Conservation (phyloP, 352 stramenopile species). For the Pythium folliculosum region DNA sequence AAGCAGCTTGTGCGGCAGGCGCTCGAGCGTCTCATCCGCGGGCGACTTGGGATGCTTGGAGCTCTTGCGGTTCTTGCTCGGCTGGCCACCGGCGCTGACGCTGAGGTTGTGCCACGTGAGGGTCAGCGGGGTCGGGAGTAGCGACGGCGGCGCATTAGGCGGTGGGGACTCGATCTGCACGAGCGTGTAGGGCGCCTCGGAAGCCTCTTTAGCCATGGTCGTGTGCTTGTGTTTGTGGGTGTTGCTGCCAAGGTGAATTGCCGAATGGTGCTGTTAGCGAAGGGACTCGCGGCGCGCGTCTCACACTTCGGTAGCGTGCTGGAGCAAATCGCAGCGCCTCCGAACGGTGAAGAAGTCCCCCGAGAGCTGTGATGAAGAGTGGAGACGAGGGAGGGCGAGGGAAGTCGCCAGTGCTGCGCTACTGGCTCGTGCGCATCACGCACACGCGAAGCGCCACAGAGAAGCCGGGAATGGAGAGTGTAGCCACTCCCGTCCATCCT, state of each 20-base stretch:
- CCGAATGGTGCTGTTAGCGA: background rate
- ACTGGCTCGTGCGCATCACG: no score
- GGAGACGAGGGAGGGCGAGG: no score
- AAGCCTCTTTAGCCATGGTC: background rate
- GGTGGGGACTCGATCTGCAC: background rate
- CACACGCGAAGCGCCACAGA: no score
- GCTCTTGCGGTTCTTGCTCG: background rate
- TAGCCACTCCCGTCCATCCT: no score
- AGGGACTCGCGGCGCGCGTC: no score
- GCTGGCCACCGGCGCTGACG: background rate
- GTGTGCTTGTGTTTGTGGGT: background rate
- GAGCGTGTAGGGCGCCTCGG: background rate
- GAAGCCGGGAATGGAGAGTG: no score
- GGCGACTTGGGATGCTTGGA: background rate
- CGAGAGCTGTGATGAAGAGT: no score
- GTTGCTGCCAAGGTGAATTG: background rate
- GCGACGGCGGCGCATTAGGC: background rate
- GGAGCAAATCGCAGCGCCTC: no score
- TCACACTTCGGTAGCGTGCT: no score
- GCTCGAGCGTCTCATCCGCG: background rate
- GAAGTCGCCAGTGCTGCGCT: no score
- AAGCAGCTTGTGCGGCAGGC: background rate
- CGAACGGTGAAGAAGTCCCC: no score
- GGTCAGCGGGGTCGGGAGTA: background rate
- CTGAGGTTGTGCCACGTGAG: background rate